Evolutionary conservation across 257 asterid genomes (phyloP), one percentile per base, ranked within the genome.

Genomic region (Avicennia marina): DNA sequence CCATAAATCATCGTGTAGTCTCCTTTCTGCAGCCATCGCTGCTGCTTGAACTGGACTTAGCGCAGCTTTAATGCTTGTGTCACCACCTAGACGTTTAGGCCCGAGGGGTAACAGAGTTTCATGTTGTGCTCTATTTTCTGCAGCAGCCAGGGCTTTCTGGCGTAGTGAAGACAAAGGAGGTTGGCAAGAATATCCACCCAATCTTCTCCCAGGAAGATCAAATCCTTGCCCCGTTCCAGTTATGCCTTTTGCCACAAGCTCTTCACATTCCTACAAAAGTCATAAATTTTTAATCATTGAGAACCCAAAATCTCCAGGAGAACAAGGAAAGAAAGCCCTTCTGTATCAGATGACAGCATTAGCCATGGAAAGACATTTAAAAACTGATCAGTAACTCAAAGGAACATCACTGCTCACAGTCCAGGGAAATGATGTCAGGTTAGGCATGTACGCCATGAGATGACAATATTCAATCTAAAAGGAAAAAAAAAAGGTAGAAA

Each of bases 1-100:
- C 94, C 96, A 85, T 55, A 75, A 41, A 56, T 89, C 96, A 55
- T 89, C 96, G 8, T 70, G 88, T 29, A 82, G 76, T 44, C 96
- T 83, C 75, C 89, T 83, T 72, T 85, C 94, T 7, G 96, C 94
- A 61, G 94, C 96, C 96, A 89, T 85, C n/a, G 95, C 96, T 25
- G 96, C 95, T 58, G 91, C 95, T 72, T 85, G 95, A 66, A 77
- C 65, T 38, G 95, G 91, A 64, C 81, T 85, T 40, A 85, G 75
- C 42, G 66, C 79, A 58, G 82, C 80, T 69, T 67, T 89, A 47
- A 89, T 83, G 70, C 76, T 69, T 53, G 69, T 75, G 65, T 81
- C 93, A 25, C 95, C 96, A 46, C 95, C 96, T 6, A 89, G 75
- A 32, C 82, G 85, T 52, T 51, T 64, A 40, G 94, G 90, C 64